phyloP scores from a whole-genome alignment of 352 stramenopile genomes.

The Phytopythium delawarense region DNA sequence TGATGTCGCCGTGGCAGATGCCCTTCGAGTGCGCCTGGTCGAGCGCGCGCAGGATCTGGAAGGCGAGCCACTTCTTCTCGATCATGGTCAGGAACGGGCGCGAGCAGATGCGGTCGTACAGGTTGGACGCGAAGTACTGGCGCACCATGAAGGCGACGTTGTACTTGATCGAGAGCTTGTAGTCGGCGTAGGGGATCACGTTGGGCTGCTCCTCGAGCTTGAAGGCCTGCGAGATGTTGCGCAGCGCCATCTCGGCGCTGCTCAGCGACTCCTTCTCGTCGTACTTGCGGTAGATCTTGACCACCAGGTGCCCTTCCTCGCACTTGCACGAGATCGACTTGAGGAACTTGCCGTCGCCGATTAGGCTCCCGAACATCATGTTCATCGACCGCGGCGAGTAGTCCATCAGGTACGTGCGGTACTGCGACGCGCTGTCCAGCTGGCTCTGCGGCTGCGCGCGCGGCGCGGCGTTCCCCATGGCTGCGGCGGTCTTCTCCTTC shows the following conservation, averaged over 20 bases:
- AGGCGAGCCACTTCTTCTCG: slow-evolving; percentile 98
- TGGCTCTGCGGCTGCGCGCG: slow-evolving; percentile 71
- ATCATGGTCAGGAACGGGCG: slow-evolving; percentile 93
- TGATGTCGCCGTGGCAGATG: slow-evolving; percentile 97
- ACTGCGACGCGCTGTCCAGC: slow-evolving; percentile 82
- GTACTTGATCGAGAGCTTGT: slow-evolving; percentile 70
- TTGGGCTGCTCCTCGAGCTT: slow-evolving; percentile 74
- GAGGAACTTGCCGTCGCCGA: slow-evolving; percentile 88
- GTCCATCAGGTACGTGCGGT: slow-evolving; percentile 86
- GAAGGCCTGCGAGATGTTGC: slow-evolving; percentile 46
- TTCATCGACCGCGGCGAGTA: slow-evolving; percentile 82
- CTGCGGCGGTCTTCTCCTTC: background rate
- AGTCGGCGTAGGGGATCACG: slow-evolving; percentile 80
- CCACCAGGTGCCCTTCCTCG: slow-evolving; percentile 77
- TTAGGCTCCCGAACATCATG: slow-evolving; percentile 83
- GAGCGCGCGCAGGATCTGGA: slow-evolving; percentile 94
- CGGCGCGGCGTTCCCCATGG: slow-evolving; percentile 81
- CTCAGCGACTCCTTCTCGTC: slow-evolving; percentile 65
- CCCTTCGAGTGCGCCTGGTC: slow-evolving; percentile 91
- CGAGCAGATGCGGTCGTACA: slow-evolving; percentile 96
- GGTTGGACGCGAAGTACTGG: slow-evolving; percentile 95
- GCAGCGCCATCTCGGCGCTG: slow-evolving; percentile 51
- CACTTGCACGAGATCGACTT: slow-evolving; percentile 88
- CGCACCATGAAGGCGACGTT: slow-evolving; percentile 92
- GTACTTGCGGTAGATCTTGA: slow-evolving; percentile 89